Base-by-base conservation (phyloP, 305 asterid genomes). In the Lippia alba region DNA sequence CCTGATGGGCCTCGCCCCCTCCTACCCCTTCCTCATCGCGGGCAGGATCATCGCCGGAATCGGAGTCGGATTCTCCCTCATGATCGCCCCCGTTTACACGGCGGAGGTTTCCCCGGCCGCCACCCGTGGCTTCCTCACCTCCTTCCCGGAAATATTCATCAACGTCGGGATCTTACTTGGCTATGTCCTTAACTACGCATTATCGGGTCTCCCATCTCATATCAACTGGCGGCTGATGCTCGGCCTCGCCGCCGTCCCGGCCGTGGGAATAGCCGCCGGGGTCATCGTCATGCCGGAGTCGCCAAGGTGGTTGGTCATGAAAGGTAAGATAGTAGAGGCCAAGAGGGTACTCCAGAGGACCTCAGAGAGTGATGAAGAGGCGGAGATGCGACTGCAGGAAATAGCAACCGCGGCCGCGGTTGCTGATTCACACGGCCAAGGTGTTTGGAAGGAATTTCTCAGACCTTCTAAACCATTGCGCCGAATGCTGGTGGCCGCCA, bases 51-150 rank as follows among this genome's bases (percentile, higher is more conserved):
- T 89, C 1, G 91, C 96, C 68, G 97, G 96, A 5, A 60, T 87
- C 19, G 96, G 94, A 0, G 94, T 91, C 12, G 97, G 96, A 0
- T 89, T 70, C 71, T 83, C 96, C 0, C 87, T 87, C 58, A 89
- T 89, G 94, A 87, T 87, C 24, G 96, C 96, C 2, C 97, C 97
- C 2, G 84, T 91, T 6, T 91, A 91, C 85, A 81, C 91, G 19
- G 86, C 91, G 6, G 96, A 91, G 81, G 57, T 89, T 17, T 87
- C 97, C 5, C 94, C 96, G 18, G 81, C 90, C 33, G 63, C 67
- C 76, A 77, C 92, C 12, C 94, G 97, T 17, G 94, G 97, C 36
- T 79, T 89, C 62, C 89, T 91, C 44, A 72, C 96, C 3, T 87
- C 97, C 24, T 76, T 87, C 16, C 92, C 96, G 45, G 94, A 91